Evolutionary conservation across 352 stramenopile species (phyloP).

Genomic region (Phytophthora gonapodyides): DNA sequence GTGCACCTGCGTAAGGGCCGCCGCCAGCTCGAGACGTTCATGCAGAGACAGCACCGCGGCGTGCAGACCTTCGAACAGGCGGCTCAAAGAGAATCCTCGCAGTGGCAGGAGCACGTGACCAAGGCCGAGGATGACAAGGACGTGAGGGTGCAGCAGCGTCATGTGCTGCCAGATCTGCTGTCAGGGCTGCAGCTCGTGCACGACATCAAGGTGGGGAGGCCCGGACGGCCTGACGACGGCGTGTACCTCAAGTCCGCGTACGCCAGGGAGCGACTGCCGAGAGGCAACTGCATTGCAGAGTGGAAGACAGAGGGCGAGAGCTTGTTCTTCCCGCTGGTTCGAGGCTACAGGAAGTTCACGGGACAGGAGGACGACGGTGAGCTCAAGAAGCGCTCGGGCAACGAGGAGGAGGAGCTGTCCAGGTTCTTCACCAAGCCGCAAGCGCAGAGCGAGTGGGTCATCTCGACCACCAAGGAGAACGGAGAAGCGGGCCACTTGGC

Average conservation of each 20-base stretch:
- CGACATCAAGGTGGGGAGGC: constrained; percentile 70
- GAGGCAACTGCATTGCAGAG: constrained; percentile 75
- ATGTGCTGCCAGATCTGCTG: constrained; percentile 43
- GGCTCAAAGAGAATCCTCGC: constrained; percentile 35
- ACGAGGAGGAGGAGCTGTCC: constrained; percentile 49
- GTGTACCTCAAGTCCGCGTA: constrained; percentile 75
- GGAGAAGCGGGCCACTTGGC: constrained; percentile 75
- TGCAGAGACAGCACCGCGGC: constrained; percentile 41
- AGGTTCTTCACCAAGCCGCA: constrained; percentile 82
- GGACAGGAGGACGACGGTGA: constrained; percentile 82
- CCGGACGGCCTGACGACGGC: constrained; percentile 67
- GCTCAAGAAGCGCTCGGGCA: constrained; percentile 30
- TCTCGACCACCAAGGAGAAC: constrained; percentile 83
- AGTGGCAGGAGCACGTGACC: constrained; percentile 54
- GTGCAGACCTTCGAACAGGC: constrained; percentile 42
- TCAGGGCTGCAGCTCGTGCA: constrained; percentile 39
- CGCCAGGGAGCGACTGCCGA: constrained; percentile 66
- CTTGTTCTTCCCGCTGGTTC: constrained; percentile 60
- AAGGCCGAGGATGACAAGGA: constrained; percentile 36
- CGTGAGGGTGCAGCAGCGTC: constrained; percentile 49
- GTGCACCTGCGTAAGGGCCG: constrained; percentile 56
- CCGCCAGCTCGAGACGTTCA: constrained; percentile 58
- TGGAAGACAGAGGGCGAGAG: constrained; percentile 26
- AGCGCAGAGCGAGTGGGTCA: constrained; percentile 49
- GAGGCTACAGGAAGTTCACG: constrained; percentile 83